These are phyloP conservation scores for Moesziomyces parantarcticus DNA, from an alignment of 1,284 basidiomycete species.

Conservation along the genomic window DNA sequence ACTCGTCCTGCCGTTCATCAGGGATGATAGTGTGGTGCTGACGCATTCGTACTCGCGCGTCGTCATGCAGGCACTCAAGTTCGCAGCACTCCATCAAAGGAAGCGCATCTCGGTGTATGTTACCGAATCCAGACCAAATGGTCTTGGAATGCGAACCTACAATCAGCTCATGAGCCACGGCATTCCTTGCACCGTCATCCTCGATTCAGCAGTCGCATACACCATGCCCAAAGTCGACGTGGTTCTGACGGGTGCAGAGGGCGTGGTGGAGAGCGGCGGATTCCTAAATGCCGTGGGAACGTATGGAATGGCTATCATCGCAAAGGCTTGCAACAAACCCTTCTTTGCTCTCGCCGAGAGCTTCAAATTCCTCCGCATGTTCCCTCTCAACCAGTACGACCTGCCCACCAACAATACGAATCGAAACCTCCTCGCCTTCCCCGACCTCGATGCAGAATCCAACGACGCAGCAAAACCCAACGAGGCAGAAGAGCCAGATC, in stretches of 20 bases:
- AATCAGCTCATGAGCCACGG: conserved; percentile 73
- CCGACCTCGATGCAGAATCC: conserved; percentile 10
- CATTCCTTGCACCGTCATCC: conserved; percentile 91
- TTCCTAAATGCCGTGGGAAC: conserved; percentile 80
- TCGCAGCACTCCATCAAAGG: conserved; percentile 76
- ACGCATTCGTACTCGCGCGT: conserved; percentile 96
- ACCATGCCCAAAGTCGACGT: conserved; percentile 95
- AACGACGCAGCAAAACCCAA: neutral
- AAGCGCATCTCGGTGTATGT: conserved; percentile 98
- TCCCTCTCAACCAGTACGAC: conserved; percentile 96
- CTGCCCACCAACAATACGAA: conserved; percentile 72
- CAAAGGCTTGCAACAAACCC: conserved; percentile 91
- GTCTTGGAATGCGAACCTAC: conserved; percentile 70
- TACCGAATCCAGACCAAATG: conserved; percentile 89
- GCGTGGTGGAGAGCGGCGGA: conserved; percentile 87
- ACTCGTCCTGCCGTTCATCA: conserved; percentile 89
- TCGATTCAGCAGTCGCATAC: conserved; percentile 96
- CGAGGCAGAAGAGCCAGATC: neutral
- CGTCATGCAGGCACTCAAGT: conserved; percentile 89
- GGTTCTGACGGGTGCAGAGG: conserved; percentile 94
- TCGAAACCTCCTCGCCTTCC: conserved; percentile 44
- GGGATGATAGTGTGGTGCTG: conserved; percentile 88
- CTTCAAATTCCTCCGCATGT: conserved; percentile 97
- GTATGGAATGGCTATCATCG: conserved; percentile 95
- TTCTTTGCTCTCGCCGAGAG: conserved; percentile 95